Conservation (phyloP, 306 rosid species). For the Medicago lupulina region DNA sequence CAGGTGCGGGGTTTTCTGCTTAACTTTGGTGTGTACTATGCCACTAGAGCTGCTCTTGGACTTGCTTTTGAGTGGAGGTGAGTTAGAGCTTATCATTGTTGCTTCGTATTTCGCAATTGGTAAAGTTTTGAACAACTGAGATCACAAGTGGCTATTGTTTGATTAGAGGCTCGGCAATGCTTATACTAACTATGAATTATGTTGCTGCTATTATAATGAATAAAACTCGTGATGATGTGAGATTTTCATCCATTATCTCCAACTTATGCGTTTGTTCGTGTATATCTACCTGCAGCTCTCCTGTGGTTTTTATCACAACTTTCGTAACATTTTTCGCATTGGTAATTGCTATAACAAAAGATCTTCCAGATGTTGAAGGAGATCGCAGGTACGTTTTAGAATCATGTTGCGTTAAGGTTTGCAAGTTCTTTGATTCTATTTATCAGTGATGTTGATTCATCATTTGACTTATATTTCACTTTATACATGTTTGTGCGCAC, state of each 20-base stretch:
- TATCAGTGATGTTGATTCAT: too few species aligned
- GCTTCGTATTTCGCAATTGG: slow-evolving; percentile 32
- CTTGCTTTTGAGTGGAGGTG: slow-evolving; percentile 95
- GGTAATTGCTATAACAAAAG: slow-evolving; percentile 97
- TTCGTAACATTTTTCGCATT: slow-evolving; percentile 93
- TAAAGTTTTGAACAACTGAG: neutral
- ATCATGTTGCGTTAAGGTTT: slow-evolving; percentile 27
- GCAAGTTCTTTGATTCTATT: too few species aligned
- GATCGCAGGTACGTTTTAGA: slow-evolving; percentile 80
- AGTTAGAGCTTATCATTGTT: slow-evolving; percentile 45
- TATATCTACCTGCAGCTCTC: slow-evolving; percentile 69
- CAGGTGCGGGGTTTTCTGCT: slow-evolving; percentile 98
- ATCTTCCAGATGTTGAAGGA: slow-evolving; percentile 98
- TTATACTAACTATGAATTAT: neutral
- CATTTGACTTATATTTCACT: too few species aligned
- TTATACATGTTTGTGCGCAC: too few species aligned
- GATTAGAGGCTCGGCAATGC: slow-evolving; percentile 27
- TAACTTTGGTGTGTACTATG: slow-evolving; percentile 93
- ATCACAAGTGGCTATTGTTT: slow-evolving; percentile 16
- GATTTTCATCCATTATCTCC: slow-evolving; percentile 16
- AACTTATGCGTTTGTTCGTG: slow-evolving; percentile 25
- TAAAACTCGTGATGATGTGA: slow-evolving; percentile 18
- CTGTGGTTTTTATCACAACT: slow-evolving; percentile 89
- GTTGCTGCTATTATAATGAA: slow-evolving; percentile 5
- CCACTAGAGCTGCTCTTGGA: slow-evolving; percentile 96